phyloP scores from a whole-genome alignment of 2,329 filamentous ascomycete species.

The Alternaria sp. region DNA sequence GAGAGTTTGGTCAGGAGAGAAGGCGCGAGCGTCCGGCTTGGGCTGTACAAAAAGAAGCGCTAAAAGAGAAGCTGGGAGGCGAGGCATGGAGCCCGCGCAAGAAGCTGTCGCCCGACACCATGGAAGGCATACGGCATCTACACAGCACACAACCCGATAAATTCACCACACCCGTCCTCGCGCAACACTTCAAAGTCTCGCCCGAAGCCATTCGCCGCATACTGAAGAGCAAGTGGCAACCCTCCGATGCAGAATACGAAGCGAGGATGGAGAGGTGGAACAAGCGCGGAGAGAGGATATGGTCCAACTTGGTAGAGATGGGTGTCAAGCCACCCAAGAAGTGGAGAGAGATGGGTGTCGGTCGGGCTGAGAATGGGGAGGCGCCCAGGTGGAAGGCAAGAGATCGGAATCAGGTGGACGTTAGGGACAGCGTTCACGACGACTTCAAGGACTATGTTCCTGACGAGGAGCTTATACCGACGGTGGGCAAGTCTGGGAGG shows the following conservation, averaged over 20 bases:
- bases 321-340: slow-evolving; percentile 64
- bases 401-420: slow-evolving; percentile 35
- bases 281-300: slow-evolving; percentile 56
- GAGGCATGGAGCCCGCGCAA: slow-evolving; percentile 82
- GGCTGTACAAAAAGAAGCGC: slow-evolving; percentile 76
- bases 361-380: slow-evolving; percentile 35
- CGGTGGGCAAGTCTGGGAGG: slow-evolving; percentile 26
- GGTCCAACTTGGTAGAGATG: slow-evolving; percentile 54
- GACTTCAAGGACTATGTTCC: slow-evolving; percentile 11
- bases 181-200: slow-evolving; percentile 83
- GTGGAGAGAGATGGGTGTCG: slow-evolving; percentile 57
- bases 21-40: slow-evolving; percentile 60
- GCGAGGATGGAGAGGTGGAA: slow-evolving; percentile 55
- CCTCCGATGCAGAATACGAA: slow-evolving; percentile 57
- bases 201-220: slow-evolving; percentile 88
- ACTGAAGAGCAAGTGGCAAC: slow-evolving; percentile 77
- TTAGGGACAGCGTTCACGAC: slow-evolving; percentile 35
- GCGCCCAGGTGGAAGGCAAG: slow-evolving; percentile 44
- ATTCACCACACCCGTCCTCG: slow-evolving; percentile 77
- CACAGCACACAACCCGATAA: slow-evolving; percentile 76
- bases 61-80: slow-evolving; percentile 79
- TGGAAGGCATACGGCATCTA: slow-evolving; percentile 86
- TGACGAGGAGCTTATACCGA: slow-evolving; percentile 40
- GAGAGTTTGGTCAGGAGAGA: slow-evolving; percentile 40
- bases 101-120: slow-evolving; percentile 86